Percentiles rank a stretch among this genome's conserved stretches.
Evolutionary conservation across 192 early-diverging fungal species (phyloP).

Genomic region (Podila horticola): DNA sequence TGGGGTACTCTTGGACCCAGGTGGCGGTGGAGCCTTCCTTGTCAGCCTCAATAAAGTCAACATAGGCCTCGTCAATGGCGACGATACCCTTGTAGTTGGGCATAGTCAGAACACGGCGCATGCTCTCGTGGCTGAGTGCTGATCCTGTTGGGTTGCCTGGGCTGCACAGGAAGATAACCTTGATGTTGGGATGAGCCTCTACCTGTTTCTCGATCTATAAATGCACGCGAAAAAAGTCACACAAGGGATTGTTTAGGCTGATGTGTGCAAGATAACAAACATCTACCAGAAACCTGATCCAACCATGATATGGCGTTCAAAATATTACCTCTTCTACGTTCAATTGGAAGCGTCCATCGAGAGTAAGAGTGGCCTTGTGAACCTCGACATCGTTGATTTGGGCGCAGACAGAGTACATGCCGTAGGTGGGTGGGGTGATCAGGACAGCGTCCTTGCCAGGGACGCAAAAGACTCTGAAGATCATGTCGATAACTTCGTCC

Average conservation of each 20-base stretch:
- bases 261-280: not conserved
- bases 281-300: not conserved
- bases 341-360: constrained; percentile 74
- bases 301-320: not conserved
- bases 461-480: constrained; percentile 88
- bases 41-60: constrained; percentile 87
- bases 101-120: constrained; percentile 73
- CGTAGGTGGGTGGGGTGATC: constrained; percentile 98
- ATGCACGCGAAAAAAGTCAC: constrained; percentile 8
- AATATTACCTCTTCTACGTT: constrained; percentile 64
- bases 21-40: constrained; percentile 76
- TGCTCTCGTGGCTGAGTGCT: constrained; percentile 72
- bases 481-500: constrained; percentile 95
- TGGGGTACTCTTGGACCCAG: constrained; percentile 88
- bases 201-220: constrained; percentile 69
- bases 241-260: not conserved
- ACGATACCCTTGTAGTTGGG: constrained; percentile 87
- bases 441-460: constrained; percentile 94
- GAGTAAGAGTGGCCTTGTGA: constrained; percentile 85
- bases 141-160: constrained; percentile 99
- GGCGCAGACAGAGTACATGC: constrained; percentile 96
- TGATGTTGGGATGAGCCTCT: constrained; percentile 79
- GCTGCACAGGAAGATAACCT: constrained; percentile 95
- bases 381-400: constrained; percentile 95
- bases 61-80: constrained; percentile 98